These are phyloP conservation scores for Eucalyptus erythrocorys DNA, from an alignment of 345 rosid genomes.

Conservation along the genomic window DNA sequence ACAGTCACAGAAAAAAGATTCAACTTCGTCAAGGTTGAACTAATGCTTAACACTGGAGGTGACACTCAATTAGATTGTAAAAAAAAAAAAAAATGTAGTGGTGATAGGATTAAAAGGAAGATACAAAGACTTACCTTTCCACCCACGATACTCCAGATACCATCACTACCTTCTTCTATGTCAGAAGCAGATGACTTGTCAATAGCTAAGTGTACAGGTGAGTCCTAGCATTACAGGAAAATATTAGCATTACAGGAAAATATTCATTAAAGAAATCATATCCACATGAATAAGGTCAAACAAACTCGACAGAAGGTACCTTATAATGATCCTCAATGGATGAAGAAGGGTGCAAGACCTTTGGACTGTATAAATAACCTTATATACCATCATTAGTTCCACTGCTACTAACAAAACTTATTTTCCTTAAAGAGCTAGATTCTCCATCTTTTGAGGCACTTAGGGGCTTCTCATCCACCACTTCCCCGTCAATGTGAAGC, in stretches of 20 bases:
- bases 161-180: conserved; percentile 53
- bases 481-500: conserved; percentile 49
- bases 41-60: background rate
- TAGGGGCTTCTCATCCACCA: conserved; percentile 37
- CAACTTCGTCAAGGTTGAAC: background rate
- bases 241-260: too few relatives aligned
- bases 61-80: background rate
- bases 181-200: conserved; percentile 46
- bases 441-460: conserved; percentile 19
- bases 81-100: background rate
- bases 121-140: conserved; percentile 48
- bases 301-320: conserved; percentile 17
- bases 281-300: background rate
- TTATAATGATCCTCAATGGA: conserved; percentile 28
- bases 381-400: conserved; percentile 37
- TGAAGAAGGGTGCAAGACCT: conserved; percentile 26
- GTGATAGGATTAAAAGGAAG: background rate
- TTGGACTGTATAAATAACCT: conserved; percentile 45
- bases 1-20: background rate
- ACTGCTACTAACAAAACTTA: conserved; percentile 25
- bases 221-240: conserved; percentile 46
- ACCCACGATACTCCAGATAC: conserved; percentile 70
- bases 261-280: background rate
- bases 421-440: conserved; percentile 15
- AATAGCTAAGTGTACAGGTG: conserved; percentile 51